phyloP scores from a whole-genome alignment of 345 rosid species.

The Jatropha curcas region DNA sequence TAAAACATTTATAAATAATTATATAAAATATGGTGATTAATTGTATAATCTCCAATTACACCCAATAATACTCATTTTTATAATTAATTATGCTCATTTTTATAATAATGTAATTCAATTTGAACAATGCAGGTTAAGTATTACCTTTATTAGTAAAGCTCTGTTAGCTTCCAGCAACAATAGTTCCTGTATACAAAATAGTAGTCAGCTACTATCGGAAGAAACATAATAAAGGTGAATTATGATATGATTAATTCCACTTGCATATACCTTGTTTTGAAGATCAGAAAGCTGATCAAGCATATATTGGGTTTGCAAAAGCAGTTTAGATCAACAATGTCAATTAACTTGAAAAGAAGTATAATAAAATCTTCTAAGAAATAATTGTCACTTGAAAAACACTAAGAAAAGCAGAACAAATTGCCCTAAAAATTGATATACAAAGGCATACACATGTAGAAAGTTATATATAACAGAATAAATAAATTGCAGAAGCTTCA shows the following conservation, averaged over 20 bases:
- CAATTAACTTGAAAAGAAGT: neutral
- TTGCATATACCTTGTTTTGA: constrained; percentile 63
- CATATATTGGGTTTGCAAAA: constrained; percentile 78
- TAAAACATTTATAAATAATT: neutral
- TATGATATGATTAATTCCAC: neutral
- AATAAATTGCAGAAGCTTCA: too few relatives aligned
- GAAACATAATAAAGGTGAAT: neutral
- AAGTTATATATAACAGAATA: too few relatives aligned
- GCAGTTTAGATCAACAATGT: neutral
- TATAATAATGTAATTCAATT: too few relatives aligned
- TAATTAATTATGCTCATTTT: constrained; percentile 20
- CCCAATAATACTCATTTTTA: constrained; percentile 23
- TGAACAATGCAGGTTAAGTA: neutral
- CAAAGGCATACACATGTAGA: neutral
- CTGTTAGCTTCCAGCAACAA: constrained; percentile 83
- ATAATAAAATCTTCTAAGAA: neutral
- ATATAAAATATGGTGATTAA: too few relatives aligned
- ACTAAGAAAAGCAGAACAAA: neutral
- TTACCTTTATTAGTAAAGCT: constrained; percentile 82
- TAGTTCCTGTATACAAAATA: too few relatives aligned
- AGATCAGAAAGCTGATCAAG: constrained; percentile 94
- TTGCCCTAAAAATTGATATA: neutral
- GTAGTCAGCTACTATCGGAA: too few relatives aligned
- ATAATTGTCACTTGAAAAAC: neutral
- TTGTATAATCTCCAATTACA: too few relatives aligned